These are phyloP conservation scores for Ceratopteris richardii DNA, from an alignment of 75 land plant genomes.

Conservation along the genomic window DNA sequence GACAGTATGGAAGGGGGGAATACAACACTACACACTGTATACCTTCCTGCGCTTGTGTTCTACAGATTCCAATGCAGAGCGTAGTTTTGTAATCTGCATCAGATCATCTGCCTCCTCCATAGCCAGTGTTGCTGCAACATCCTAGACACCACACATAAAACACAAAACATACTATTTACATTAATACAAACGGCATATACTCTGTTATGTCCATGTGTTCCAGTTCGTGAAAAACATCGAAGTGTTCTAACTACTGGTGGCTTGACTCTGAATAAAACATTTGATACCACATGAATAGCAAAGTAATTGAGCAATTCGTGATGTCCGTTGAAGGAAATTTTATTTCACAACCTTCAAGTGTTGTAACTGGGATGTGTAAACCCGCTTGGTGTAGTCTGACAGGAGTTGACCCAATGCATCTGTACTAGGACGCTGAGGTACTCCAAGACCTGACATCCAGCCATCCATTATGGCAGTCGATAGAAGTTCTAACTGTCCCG, in stretches of 20 bases:
- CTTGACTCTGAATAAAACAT: background rate
- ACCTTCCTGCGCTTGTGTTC: constrained; percentile 97
- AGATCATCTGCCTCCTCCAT: constrained; percentile 92
- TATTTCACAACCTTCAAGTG: constrained; percentile 75
- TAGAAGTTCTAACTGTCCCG: constrained; percentile 84
- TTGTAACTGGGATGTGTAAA: constrained; percentile 85
- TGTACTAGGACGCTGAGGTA: constrained; percentile 70
- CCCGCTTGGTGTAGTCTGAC: constrained; percentile 85
- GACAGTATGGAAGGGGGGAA: background rate
- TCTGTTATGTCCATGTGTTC: too few relatives aligned
- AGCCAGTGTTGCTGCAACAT: constrained; percentile 94
- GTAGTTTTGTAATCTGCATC: constrained; percentile 60
- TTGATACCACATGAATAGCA: background rate
- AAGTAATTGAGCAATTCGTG: too few relatives aligned
- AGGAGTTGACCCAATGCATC: constrained; percentile 96
- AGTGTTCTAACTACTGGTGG: background rate
- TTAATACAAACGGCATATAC: too few relatives aligned
- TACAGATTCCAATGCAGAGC: constrained; percentile 94
- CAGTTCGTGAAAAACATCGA: background rate
- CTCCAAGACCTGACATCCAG: constrained; percentile 99
- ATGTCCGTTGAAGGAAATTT: too few relatives aligned
- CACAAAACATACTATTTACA: too few relatives aligned
- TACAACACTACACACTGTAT: background rate
- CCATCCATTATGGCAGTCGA: constrained; percentile 99
- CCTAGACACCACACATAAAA: constrained; percentile 29